Percentiles rank a stretch among this genome's conserved stretches.
phyloP scores from a whole-genome alignment of 257 asterid species.

The Haberlea rhodopensis region DNA sequence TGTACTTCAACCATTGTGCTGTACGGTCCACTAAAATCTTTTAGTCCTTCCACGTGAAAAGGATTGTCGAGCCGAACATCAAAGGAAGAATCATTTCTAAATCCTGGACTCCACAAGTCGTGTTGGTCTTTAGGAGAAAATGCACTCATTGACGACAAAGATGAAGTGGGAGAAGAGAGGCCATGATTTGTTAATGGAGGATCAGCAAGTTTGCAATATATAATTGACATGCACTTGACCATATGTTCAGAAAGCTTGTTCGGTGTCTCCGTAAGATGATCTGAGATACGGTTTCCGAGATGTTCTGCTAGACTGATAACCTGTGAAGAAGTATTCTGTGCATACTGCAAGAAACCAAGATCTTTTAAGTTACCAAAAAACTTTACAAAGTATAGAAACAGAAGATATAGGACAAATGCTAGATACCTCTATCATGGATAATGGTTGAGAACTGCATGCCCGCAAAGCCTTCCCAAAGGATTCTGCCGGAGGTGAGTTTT shows the following conservation, averaged over 20 bases:
- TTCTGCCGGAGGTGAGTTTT: slow-evolving; percentile 54
- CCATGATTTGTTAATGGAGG: slow-evolving; percentile 42
- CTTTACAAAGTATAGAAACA: not conserved
- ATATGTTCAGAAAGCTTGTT: slow-evolving; percentile 63
- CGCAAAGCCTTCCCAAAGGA: slow-evolving; percentile 49
- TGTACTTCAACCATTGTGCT: slow-evolving; percentile 66
- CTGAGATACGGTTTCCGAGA: slow-evolving; percentile 56
- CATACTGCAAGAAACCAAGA: slow-evolving; percentile 35
- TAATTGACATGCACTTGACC: slow-evolving; percentile 57
- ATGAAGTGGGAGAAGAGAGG: slow-evolving; percentile 58
- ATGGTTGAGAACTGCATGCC: slow-evolving; percentile 91
- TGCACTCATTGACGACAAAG: slow-evolving; percentile 52
- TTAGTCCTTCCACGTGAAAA: slow-evolving; percentile 55
- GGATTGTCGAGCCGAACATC: slow-evolving; percentile 64
- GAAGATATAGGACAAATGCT: slow-evolving; percentile 36
- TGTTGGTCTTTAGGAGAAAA: slow-evolving; percentile 53
- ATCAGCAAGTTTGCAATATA: slow-evolving; percentile 59
- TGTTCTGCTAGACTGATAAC: slow-evolving; percentile 61
- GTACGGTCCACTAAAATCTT: slow-evolving; percentile 65
- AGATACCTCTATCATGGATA: slow-evolving; percentile 89
- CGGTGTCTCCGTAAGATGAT: slow-evolving; percentile 51
- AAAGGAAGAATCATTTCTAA: slow-evolving; percentile 50
- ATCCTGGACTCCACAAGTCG: slow-evolving; percentile 56
- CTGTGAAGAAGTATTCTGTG: slow-evolving; percentile 44
- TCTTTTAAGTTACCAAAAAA: not conserved